Evolutionary conservation across 148 eudicot genomes (phyloP).

Genomic region (Cornus controversa): DNA sequence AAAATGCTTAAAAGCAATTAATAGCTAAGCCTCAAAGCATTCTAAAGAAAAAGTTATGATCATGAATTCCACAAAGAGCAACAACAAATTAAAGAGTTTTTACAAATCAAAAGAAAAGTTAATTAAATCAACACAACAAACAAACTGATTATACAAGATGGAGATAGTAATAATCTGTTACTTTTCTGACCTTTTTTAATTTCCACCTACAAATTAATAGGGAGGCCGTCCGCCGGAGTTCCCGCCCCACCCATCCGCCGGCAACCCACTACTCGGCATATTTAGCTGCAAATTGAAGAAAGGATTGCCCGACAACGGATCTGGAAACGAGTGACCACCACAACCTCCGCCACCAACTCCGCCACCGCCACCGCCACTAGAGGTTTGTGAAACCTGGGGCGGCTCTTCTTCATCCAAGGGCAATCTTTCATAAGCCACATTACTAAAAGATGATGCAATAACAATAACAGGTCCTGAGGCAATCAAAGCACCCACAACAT

Average conservation of each 20-base stretch:
- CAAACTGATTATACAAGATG: slow-evolving; percentile 19
- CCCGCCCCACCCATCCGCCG: slow-evolving; percentile 32
- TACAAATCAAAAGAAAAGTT: background rate
- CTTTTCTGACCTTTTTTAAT: slow-evolving; percentile 26
- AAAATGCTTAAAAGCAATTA: too few relatives aligned
- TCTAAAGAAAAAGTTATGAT: too few relatives aligned
- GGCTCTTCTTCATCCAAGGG: slow-evolving; percentile 40
- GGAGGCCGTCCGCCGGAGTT: slow-evolving; percentile 25
- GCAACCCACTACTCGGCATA: slow-evolving; percentile 26
- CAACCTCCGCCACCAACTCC: slow-evolving; percentile 7
- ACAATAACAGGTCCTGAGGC: slow-evolving; percentile 45
- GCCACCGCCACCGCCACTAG: slow-evolving; percentile 8
- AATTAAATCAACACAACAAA: background rate
- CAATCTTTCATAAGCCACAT: slow-evolving; percentile 44
- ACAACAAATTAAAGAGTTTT: slow-evolving; percentile 4
- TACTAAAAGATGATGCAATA: slow-evolving; percentile 38
- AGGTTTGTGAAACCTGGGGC: too few relatives aligned
- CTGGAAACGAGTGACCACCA: slow-evolving; percentile 14
- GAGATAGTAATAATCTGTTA: background rate
- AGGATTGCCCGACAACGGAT: slow-evolving; percentile 30
- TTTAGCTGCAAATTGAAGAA: slow-evolving; percentile 30
- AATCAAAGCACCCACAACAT: slow-evolving; percentile 43
- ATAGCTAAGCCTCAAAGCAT: too few relatives aligned
- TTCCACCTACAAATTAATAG: slow-evolving; percentile 5
- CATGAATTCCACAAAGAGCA: background rate